A percentile compares a stretch with the other conserved stretches of the same genome.
Conservation (phyloP, 371 early-diverging fungal genomes). For the Thermomucor indicae-seudaticae region DNA sequence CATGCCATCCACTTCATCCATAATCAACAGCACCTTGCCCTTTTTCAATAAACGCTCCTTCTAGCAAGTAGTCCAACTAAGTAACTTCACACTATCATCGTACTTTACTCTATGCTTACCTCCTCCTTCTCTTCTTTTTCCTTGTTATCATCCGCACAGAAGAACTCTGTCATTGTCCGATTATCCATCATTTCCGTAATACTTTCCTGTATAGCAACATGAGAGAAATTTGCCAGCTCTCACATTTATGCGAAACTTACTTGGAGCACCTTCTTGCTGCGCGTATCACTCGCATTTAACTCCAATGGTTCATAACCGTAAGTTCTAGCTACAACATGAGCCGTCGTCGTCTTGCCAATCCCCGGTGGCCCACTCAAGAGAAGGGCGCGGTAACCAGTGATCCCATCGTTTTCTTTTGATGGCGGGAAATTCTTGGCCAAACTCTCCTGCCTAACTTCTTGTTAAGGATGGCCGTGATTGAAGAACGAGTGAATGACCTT, state of each 20-base stretch:
- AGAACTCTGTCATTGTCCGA: slow-evolving; percentile 72
- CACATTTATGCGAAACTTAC: slow-evolving; percentile 32
- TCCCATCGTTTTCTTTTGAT: slow-evolving; percentile 12
- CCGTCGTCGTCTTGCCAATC: slow-evolving; percentile 98
- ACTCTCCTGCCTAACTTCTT: slow-evolving; percentile 26
- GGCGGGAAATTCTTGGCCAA: slow-evolving; percentile 9
- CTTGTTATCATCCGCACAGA: slow-evolving; percentile 8
- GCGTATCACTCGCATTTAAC: slow-evolving; percentile 98
- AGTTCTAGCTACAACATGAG: slow-evolving; percentile 80
- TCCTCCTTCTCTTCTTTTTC: neutral
- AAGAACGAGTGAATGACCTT: too few species aligned
- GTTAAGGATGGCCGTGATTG: too few species aligned
- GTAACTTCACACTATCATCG: neutral
- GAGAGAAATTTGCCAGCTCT: neutral
- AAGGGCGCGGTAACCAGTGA: slow-evolving; percentile 58
- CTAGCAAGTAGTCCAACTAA: neutral
- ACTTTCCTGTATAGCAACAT: slow-evolving; percentile 4
- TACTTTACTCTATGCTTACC: neutral
- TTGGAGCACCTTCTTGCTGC: slow-evolving; percentile 87
- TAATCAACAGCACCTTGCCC: slow-evolving; percentile 80
- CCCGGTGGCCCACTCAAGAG: slow-evolving; percentile 98
- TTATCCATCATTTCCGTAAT: slow-evolving; percentile 54
- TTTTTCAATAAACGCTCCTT: slow-evolving; percentile 16
- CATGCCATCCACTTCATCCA: slow-evolving; percentile 99
- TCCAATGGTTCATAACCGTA: slow-evolving; percentile 90